Evolutionary conservation across 768 basidiomycete genomes (phyloP), one percentile per base, ranked within the genome.

Genomic region (Clitopilus hobsonii): DNA sequence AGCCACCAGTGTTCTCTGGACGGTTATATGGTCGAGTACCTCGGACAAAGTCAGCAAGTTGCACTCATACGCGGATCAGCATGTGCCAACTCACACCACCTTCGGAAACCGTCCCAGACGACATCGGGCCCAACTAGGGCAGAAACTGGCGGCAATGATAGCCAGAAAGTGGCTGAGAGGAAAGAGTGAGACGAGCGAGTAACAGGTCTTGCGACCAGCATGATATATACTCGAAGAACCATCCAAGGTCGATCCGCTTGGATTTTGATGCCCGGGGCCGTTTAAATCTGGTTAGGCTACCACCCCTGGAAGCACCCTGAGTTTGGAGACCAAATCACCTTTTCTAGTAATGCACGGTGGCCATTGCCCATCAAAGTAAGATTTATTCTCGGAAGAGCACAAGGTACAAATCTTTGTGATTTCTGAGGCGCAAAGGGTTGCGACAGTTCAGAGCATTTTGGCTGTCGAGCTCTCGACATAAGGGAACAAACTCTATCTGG

Each of bases 1-100:
- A 14, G 63, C 69, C 30, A 66, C 55, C 26, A 68, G 45, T 1
- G 66, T 67, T 47, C 62, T 56, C 49, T 62, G 65, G 6, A 69
- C 64, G 18, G 67, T 62, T 48, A 59, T 51, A 41, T 58, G 62
- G 49, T 67, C 63, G 20, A 60, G 48, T 24, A 65, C 32, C 66
- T 69, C 4, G n/a, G 4, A n/a, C 32, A 4, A n/a, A 10, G 32
- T 36, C 4, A 36, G 32, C 10, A n/a, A 36, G 14, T 30, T 30
- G 6, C 6, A 30, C 3, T n/a, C 13, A 14, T 36, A 4, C 8
- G n/a, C n/a, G 4, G 32, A 36, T 4, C 4, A 10, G 8, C n/a
- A 36, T 3, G 32, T 36, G 32, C 32, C 3, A 36, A 36, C n/a
- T 36, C n/a, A n/a, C n/a, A n/a, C n/a, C n/a, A 36, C 32, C 32